Evolutionary conservation across 2,329 filamentous ascomycete genomes (phyloP).

Genomic region (Falciphora oryzae): DNA sequence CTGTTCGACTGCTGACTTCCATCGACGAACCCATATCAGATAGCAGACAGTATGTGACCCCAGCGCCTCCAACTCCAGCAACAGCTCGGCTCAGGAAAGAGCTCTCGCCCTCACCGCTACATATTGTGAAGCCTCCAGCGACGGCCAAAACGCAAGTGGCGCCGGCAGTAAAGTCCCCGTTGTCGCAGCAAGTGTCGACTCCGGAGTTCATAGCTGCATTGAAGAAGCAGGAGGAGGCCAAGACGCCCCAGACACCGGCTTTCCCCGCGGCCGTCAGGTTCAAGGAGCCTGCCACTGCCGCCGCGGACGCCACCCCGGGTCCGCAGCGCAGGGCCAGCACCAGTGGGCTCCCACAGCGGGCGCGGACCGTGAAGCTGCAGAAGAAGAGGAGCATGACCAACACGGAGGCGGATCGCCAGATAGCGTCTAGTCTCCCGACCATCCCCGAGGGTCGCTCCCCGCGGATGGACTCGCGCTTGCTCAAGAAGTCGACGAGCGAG

Average conservation of each 20-base stretch:
- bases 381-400: slow-evolving; percentile 29
- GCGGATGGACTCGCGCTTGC: slow-evolving; percentile 29
- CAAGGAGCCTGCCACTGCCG: slow-evolving; percentile 7
- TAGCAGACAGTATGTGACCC: slow-evolving; percentile 47
- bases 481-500: slow-evolving; percentile 27
- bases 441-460: slow-evolving; percentile 47
- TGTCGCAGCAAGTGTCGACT: slow-evolving; percentile 25
- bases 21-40: slow-evolving; percentile 48
- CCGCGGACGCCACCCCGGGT: neutral
- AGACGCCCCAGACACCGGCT: slow-evolving; percentile 2
- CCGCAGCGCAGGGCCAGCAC: neutral
- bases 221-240: slow-evolving; percentile 32
- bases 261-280: slow-evolving; percentile 15
- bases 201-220: slow-evolving; percentile 30
- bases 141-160: slow-evolving; percentile 22
- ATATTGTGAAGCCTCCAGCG: slow-evolving; percentile 16
- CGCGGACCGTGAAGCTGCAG: slow-evolving; percentile 46
- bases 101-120: slow-evolving; percentile 15
- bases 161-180: slow-evolving; percentile 18
- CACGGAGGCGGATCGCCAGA: slow-evolving; percentile 25
- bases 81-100: neutral
- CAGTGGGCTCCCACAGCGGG: neutral
- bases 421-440: slow-evolving; percentile 37
- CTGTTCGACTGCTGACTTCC: slow-evolving; percentile 56
- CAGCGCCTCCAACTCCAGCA: slow-evolving; percentile 18